A percentile compares a stretch with the other conserved stretches of the same genome.
Evolutionary conservation across 495 filamentous ascomycete species (phyloP).

Genomic region (Hyaloscypha hepaticicola): DNA sequence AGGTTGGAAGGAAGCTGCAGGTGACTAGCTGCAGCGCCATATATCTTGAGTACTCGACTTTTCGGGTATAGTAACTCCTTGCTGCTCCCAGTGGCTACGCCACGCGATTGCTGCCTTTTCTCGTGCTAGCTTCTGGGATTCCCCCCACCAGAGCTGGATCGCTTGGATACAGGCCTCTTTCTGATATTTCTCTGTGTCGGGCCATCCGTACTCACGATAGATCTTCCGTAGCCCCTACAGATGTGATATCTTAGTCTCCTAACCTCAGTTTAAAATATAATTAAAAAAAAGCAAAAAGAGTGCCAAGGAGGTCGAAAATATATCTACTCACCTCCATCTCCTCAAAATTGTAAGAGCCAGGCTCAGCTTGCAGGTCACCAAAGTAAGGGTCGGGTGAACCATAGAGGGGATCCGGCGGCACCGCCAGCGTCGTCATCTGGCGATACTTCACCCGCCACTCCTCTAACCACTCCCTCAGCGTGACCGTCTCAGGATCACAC

Average conservation of each 20-base stretch:
- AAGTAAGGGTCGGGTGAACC: background rate
- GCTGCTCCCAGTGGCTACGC: background rate
- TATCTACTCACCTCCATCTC: background rate
- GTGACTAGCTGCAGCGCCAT: no score
- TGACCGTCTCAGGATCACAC: slow-evolving; percentile 13
- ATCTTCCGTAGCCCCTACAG: background rate
- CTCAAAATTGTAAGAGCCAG: background rate
- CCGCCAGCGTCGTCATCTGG: background rate
- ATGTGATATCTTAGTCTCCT: background rate
- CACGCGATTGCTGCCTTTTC: background rate
- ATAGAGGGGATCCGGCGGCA: background rate
- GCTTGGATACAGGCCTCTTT: slow-evolving; percentile 6
- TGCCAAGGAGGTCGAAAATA: background rate
- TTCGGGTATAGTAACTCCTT: background rate
- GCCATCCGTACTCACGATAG: slow-evolving; percentile 10
- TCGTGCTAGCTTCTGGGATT: background rate
- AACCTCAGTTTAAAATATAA: background rate
- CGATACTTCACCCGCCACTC: background rate
- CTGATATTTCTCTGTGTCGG: background rate
- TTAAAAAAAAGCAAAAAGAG: background rate
- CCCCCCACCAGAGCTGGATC: background rate
- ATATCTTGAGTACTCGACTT: slow-evolving; percentile 1
- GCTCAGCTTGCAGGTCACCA: background rate
- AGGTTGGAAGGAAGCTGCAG: no score
- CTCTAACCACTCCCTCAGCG: slow-evolving; percentile 1